phyloP scores from a whole-genome alignment of 805 yeast species.

The Priceomyces carsonii region DNA sequence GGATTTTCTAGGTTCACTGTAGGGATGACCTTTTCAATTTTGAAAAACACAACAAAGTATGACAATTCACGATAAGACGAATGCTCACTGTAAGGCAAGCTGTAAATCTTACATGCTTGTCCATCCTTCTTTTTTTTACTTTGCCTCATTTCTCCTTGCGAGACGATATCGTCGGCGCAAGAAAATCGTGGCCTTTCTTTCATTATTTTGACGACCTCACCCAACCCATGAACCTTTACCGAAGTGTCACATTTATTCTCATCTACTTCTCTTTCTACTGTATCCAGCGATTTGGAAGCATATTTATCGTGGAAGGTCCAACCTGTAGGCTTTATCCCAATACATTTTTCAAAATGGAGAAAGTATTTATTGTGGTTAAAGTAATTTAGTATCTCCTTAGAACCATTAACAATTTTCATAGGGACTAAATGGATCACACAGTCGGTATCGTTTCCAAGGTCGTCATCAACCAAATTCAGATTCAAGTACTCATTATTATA shows the following conservation, averaged over 20 bases:
- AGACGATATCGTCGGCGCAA: constrained; percentile 29
- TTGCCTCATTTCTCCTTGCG: constrained; percentile 23
- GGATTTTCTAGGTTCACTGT: constrained; percentile 61
- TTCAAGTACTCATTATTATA: constrained; percentile 47
- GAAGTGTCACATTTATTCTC: too few species aligned
- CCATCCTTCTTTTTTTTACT: constrained; percentile 3
- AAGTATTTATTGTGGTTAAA: constrained; percentile 47
- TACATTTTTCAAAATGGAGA: constrained; percentile 53
- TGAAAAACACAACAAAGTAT: constrained; percentile 56
- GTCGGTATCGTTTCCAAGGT: constrained; percentile 46
- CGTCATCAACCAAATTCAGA: constrained; percentile 26
- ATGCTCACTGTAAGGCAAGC: constrained; percentile 92
- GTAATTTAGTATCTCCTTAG: constrained; percentile 48
- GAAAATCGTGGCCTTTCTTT: constrained; percentile 19
- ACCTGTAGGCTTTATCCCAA: constrained; percentile 88
- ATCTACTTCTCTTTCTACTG: background rate
- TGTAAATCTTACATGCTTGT: constrained; percentile 46
- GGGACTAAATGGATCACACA: constrained; percentile 67
- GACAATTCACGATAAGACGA: constrained; percentile 83
- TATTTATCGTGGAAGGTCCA: constrained; percentile 59
- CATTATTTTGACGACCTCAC: constrained; percentile 14
- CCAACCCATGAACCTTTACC: constrained; percentile 1
- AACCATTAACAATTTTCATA: constrained; percentile 53
- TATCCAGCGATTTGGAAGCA: background rate
- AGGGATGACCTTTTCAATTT: constrained; percentile 61